Percentiles rank a stretch among this genome's conserved stretches.
These are phyloP conservation scores for Komagataella mondaviorum DNA, from an alignment of 805 yeast species.

Conservation along the genomic window DNA sequence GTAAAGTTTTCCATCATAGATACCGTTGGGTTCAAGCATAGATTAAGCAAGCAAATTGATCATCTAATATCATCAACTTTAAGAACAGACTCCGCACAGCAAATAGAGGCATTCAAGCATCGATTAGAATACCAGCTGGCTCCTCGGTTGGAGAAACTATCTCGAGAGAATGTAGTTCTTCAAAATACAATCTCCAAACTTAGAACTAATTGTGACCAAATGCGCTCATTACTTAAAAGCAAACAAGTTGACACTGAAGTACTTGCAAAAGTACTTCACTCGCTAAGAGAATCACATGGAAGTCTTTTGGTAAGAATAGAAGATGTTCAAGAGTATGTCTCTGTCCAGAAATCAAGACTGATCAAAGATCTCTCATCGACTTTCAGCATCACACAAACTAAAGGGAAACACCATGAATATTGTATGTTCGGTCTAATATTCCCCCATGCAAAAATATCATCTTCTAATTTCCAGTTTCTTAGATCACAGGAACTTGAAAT, in stretches of 20 bases:
- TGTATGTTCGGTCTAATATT: constrained; percentile 1
- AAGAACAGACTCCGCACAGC: background rate
- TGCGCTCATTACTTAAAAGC: background rate
- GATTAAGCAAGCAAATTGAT: constrained; percentile 5
- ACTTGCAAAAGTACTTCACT: background rate
- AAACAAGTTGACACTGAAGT: background rate
- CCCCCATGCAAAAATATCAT: constrained; percentile 1
- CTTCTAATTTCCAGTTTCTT: constrained; percentile 7
- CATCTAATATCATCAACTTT: background rate
- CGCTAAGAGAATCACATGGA: background rate
- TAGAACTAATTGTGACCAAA: constrained; percentile 1
- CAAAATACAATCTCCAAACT: background rate
- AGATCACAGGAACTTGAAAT: constrained; percentile 22
- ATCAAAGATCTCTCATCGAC: constrained; percentile 1
- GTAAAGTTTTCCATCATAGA: constrained; percentile 22
- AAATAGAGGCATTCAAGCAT: background rate
- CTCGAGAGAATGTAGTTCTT: background rate
- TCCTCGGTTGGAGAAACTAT: background rate
- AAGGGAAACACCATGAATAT: constrained; percentile 4
- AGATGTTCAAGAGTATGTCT: constrained; percentile 1
- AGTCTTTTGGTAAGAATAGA: background rate
- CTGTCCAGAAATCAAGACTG: constrained; percentile 1
- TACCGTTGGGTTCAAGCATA: constrained; percentile 6
- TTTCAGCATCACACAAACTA: constrained; percentile 4
- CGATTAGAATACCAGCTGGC: background rate